Evolutionary conservation across 2,329 filamentous ascomycete species (phyloP), one percentile per base, ranked within the genome.

Genomic region (Aspergillus sp.): DNA sequence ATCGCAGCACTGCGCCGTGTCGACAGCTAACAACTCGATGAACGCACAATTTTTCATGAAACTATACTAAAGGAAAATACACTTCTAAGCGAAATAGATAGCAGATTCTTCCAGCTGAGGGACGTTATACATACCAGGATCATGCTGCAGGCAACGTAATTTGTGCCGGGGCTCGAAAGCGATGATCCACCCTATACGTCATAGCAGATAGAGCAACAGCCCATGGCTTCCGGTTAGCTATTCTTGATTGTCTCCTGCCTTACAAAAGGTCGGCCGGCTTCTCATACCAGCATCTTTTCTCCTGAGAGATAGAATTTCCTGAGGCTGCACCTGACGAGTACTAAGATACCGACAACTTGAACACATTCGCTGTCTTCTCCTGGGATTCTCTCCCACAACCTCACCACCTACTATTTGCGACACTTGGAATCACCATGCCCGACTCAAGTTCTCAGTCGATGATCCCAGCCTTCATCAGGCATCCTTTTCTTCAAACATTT

Each of bases 401-500:
- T 50, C 23, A 25, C 49, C 17, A 57, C 23, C 23, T 54, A 23
- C 30, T 9, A 6, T 45, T 8, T 6, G 41, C 31, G 13, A n/a
- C 49, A 58, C 34, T 41, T 25, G 17, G n/a, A 25, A 22, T 34
- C 30, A 57, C n/a, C 54, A 56, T 59, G 54, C 22, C 58, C 11
- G 19, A 22, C n/a, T 17, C 31, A 51, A 56, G 52, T 28, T 22
- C 46, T 22, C 53, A 62, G 9, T 72, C 65, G 5, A 62, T 65
- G 7, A 55, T 74, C 17, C 50, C 64, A 13, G 63, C 66, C 38
- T 56, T 73, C 7, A 62, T 75, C 22, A 66, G 66, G 30, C 67
- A 74, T 51, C 74, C 73, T 9, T 69, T 76, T 38, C 66, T 75
- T 1, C 54, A 71, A 61, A 69, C 66, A 47, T 76, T 74, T 30